phyloP scores from a whole-genome alignment of 495 filamentous ascomycete species.

The Penicillium alfredii region DNA sequence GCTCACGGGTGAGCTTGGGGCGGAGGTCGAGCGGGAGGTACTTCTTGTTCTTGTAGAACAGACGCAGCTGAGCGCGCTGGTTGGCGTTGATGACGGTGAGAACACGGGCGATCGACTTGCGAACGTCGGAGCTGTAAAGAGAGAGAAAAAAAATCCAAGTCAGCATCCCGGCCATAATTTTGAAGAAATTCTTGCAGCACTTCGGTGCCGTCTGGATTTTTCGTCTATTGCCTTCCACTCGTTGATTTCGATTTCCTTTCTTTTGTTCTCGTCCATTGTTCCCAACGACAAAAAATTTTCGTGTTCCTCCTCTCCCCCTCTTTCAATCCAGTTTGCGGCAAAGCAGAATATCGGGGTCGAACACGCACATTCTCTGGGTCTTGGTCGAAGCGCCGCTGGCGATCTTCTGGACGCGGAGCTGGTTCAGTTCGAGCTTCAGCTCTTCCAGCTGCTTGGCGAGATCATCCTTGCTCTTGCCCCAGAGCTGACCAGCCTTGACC shows the following conservation, averaged over 20 bases:
- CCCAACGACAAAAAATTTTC: neutral
- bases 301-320: too few species aligned
- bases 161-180: conserved; percentile 12
- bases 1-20: conserved; percentile 92
- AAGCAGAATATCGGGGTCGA: conserved; percentile 14
- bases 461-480: conserved; percentile 98
- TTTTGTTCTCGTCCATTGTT: conserved; percentile 5
- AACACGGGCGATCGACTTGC: conserved; percentile 97
- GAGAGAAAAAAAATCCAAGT: conserved; percentile 14
- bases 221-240: too few species aligned
- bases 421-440: conserved; percentile 88
- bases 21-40: conserved; percentile 96
- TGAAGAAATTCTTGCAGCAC: conserved; percentile 5
- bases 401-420: conserved; percentile 96
- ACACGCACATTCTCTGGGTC: conserved; percentile 91
- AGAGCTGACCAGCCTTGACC: conserved; percentile 91
- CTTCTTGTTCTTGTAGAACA: conserved; percentile 99
- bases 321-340: conserved; percentile 13
- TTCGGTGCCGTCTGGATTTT: too few species aligned
- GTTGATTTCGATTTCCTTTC: too few species aligned
- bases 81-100: conserved; percentile 99
- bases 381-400: conserved; percentile 84
- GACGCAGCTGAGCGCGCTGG: conserved; percentile 92
- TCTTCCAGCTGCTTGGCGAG: conserved; percentile 87
- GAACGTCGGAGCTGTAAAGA: conserved; percentile 80